Percentiles rank a stretch among this genome's conserved stretches.
These are phyloP conservation scores for Talaromyces albobiverticillius DNA, from an alignment of 2,329 filamentous ascomycete species.

Conservation along the genomic window DNA sequence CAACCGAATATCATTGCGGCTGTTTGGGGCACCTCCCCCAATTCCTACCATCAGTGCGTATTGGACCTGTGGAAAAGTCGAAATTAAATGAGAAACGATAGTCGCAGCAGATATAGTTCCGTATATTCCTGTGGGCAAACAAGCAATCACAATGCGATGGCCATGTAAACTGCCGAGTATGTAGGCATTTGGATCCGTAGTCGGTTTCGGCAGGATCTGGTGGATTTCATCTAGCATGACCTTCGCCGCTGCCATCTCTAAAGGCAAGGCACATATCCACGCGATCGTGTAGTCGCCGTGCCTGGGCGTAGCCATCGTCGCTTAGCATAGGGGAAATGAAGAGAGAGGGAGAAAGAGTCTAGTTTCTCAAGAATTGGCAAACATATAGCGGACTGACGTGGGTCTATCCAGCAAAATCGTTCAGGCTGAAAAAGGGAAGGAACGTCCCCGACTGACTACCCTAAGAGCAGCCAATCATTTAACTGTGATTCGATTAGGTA, in stretches of 20 bases:
- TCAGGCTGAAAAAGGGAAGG: background rate
- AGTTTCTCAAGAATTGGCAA: background rate
- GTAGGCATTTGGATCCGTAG: slow-evolving; percentile 10
- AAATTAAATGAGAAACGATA: slow-evolving; percentile 10
- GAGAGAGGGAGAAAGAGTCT: background rate
- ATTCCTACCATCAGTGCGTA: slow-evolving; percentile 9
- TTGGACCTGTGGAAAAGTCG: slow-evolving; percentile 16
- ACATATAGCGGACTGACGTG: background rate
- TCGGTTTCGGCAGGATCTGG: background rate
- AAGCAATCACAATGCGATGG: slow-evolving; percentile 17
- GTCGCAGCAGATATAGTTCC: slow-evolving; percentile 4
- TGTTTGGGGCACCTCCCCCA: slow-evolving; percentile 2
- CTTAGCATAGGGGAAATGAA: background rate
- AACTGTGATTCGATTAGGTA: too few species aligned
- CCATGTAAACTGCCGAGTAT: slow-evolving; percentile 13
- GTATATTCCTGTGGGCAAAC: slow-evolving; percentile 7
- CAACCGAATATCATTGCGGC: too few species aligned
- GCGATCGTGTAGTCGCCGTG: background rate
- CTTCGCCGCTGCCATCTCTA: background rate
- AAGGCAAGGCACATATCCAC: too few species aligned
- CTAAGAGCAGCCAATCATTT: too few species aligned
- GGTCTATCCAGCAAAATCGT: background rate
- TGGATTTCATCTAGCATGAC: slow-evolving; percentile 1
- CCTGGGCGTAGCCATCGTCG: background rate
- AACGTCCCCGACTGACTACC: background rate